phyloP scores from a whole-genome alignment of 179 eudicot species.

The Heliamphora pulchella region DNA sequence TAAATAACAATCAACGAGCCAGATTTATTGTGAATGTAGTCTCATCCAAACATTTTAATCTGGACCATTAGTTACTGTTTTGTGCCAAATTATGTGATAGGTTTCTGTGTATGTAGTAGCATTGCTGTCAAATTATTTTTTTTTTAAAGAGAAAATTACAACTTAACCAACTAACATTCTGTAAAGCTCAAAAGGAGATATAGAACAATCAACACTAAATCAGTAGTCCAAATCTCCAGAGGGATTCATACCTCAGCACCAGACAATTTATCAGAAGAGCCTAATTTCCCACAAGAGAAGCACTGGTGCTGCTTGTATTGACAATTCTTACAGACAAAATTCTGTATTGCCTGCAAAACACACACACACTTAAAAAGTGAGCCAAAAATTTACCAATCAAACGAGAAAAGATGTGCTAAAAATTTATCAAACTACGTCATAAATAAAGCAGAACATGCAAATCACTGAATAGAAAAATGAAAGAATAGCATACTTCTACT shows the following conservation, averaged over 20 bases:
- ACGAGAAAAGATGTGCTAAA: not conserved
- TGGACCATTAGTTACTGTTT: no score
- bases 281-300: constrained; percentile 72
- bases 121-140: no score
- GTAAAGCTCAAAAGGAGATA: not conserved
- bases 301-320: constrained; percentile 71
- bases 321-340: constrained; percentile 66
- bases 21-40: no score
- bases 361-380: not conserved
- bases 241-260: constrained; percentile 59
- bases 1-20: not conserved
- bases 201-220: not conserved
- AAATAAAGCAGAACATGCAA: constrained; percentile 13
- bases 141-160: no score
- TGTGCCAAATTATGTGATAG: no score
- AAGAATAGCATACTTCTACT: constrained; percentile 48
- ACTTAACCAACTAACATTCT: constrained; percentile 2
- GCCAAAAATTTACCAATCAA: not conserved
- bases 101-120: no score
- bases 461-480: not conserved
- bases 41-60: no score
- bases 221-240: not conserved
- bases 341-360: constrained; percentile 44
- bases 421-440: not conserved
- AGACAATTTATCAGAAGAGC: constrained; percentile 72